These are phyloP conservation scores for Metschnikowia reukaufii DNA, from an alignment of 805 yeast genomes.

Conservation along the genomic window DNA sequence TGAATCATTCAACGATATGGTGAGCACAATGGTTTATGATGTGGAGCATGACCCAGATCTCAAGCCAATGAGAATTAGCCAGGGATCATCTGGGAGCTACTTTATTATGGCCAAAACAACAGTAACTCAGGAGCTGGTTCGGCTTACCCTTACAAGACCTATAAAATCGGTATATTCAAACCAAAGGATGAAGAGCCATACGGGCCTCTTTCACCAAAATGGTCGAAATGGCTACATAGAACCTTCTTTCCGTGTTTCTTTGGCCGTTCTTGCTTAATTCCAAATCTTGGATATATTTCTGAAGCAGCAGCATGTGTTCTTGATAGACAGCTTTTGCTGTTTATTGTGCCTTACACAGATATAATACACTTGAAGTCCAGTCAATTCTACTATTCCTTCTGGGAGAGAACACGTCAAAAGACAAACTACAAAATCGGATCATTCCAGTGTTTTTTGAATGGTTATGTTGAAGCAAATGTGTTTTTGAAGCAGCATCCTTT, in stretches of 20 bases:
- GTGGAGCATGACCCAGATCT: slow-evolving; percentile 41
- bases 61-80: slow-evolving; percentile 53
- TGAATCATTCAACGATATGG: slow-evolving; percentile 37
- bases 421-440: slow-evolving; percentile 56
- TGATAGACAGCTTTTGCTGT: slow-evolving; percentile 57
- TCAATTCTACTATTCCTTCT: slow-evolving; percentile 52
- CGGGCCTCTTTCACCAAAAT: slow-evolving; percentile 74
- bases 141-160: slow-evolving; percentile 8
- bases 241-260: slow-evolving; percentile 76
- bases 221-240: slow-evolving; percentile 78
- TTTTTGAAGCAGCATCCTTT: slow-evolving; percentile 58
- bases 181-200: slow-evolving; percentile 83
- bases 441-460: slow-evolving; percentile 60
- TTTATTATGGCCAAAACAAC: slow-evolving; percentile 37
- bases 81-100: slow-evolving; percentile 73
- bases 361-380: slow-evolving; percentile 50
- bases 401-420: slow-evolving; percentile 35
- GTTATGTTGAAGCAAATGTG: slow-evolving; percentile 59
- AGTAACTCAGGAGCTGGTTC: slow-evolving; percentile 17
- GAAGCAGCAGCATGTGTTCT: slow-evolving; percentile 71
- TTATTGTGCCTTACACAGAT: slow-evolving; percentile 67
- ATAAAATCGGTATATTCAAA: slow-evolving; percentile 61
- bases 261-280: slow-evolving; percentile 70
- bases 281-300: slow-evolving; percentile 69
- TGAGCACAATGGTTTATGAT: slow-evolving; percentile 45